Conservation (phyloP, 345 rosid species). For the Citrus sinensis region DNA sequence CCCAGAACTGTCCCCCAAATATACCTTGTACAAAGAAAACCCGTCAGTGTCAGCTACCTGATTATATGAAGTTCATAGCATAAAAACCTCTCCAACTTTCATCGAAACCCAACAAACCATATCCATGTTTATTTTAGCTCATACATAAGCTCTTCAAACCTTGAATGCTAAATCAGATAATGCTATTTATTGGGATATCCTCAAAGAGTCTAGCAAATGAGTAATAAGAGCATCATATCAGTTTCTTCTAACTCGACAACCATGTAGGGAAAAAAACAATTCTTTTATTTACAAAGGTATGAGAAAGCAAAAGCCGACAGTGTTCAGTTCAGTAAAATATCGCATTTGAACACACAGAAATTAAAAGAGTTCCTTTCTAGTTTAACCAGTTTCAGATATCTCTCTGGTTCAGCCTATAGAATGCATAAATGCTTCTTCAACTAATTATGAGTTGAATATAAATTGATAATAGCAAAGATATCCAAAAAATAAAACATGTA, state of each 20-base stretch:
- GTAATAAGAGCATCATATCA: background rate
- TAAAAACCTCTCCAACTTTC: background rate
- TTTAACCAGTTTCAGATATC: background rate
- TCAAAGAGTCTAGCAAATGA: conserved; percentile 5
- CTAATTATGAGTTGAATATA: background rate
- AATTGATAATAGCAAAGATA: background rate
- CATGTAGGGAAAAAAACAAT: background rate
- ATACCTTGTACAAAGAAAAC: conserved; percentile 5
- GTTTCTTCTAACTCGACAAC: background rate
- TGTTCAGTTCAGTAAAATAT: background rate
- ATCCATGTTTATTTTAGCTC: background rate
- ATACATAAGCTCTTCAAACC: conserved; percentile 8
- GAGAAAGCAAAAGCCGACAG: background rate
- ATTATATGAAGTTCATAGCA: conserved; percentile 9
- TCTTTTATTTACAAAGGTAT: background rate
- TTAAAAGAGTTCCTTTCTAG: background rate
- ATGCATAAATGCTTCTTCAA: background rate
- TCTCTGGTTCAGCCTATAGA: background rate
- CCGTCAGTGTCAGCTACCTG: conserved; percentile 4
- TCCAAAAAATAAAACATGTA: background rate
- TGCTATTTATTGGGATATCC: background rate
- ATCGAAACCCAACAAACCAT: background rate
- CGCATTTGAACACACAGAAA: background rate
- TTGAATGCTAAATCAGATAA: conserved; percentile 3
- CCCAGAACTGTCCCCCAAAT: conserved; percentile 8